These are phyloP conservation scores for Tuber brumale DNA, from an alignment of 495 filamentous ascomycete genomes.

Conservation along the genomic window DNA sequence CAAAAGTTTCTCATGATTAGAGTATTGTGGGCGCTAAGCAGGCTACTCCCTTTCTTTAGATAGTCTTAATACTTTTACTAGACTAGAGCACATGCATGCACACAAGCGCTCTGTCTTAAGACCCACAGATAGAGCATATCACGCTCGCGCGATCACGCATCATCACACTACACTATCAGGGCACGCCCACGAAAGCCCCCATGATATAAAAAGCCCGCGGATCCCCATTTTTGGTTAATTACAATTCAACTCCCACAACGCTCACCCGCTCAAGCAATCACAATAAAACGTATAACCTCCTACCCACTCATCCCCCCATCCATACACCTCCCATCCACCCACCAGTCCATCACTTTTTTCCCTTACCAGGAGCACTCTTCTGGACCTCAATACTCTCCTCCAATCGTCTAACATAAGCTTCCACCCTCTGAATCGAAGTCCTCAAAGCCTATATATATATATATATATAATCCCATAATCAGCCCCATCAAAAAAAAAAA, in stretches of 20 bases:
- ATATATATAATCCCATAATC: slow-evolving; percentile 32
- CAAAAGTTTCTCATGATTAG: neutral
- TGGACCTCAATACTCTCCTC: slow-evolving; percentile 73
- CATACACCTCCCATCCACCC: neutral
- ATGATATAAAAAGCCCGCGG: neutral
- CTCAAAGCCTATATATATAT: slow-evolving; percentile 74
- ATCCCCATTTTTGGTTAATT: neutral
- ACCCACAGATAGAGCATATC: neutral
- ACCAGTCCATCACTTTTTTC: slow-evolving; percentile 6
- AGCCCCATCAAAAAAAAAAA: slow-evolving; percentile 20
- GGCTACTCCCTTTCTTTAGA: neutral
- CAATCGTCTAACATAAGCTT: slow-evolving; percentile 69
- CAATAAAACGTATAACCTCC: neutral
- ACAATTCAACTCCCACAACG: neutral
- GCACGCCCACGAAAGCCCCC: neutral
- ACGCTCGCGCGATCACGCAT: neutral
- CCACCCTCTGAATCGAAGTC: slow-evolving; percentile 75
- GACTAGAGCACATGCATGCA: neutral
- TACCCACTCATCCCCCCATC: neutral
- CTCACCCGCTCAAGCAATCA: neutral
- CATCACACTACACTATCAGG: neutral
- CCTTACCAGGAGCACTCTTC: slow-evolving; percentile 40
- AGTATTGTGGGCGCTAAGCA: neutral
- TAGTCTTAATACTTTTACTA: neutral
- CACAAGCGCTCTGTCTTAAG: neutral